These are phyloP conservation scores for Royoungia palumana DNA, from an alignment of 768 basidiomycete species.

Conservation along the genomic window DNA sequence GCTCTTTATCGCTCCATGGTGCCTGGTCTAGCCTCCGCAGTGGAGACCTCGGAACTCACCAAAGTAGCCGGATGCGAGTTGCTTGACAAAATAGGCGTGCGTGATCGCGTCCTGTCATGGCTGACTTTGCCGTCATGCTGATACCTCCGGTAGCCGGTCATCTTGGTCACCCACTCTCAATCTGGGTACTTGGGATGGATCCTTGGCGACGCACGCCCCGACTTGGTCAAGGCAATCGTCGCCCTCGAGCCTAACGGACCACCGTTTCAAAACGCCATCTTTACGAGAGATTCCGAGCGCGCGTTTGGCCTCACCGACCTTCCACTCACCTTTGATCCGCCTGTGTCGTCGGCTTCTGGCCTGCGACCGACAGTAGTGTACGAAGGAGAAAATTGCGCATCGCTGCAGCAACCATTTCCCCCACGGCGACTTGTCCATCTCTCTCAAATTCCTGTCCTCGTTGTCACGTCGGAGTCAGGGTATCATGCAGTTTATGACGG, in stretches of 20 bases:
- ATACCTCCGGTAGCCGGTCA: constrained; percentile 34
- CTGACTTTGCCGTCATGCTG: background rate
- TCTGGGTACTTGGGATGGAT: constrained; percentile 49
- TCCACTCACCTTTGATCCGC: constrained; percentile 42
- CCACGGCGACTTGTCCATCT: constrained; percentile 43
- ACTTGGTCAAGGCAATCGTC: constrained; percentile 44
- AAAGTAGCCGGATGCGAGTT: constrained; percentile 40
- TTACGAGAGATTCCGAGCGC: constrained; percentile 36
- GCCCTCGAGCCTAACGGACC: constrained; percentile 51
- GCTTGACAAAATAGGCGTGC: constrained; percentile 47
- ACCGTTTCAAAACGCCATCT: constrained; percentile 42
- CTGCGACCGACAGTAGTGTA: constrained; percentile 29
- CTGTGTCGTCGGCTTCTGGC: constrained; percentile 38
- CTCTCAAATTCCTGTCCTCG: constrained; percentile 40
- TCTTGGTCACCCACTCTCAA: constrained; percentile 52
- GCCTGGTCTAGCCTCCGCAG: constrained; percentile 36
- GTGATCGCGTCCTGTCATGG: constrained; percentile 13
- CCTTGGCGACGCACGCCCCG: constrained; percentile 45
- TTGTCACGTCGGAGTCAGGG: constrained; percentile 49
- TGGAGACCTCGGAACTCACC: constrained; percentile 38
- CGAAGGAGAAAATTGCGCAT: constrained; percentile 33
- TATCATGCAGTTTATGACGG: constrained; percentile 50
- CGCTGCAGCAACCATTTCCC: constrained; percentile 42
- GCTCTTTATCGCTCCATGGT: constrained; percentile 43
- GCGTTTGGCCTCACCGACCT: constrained; percentile 48